A percentile compares a stretch with the other conserved stretches of the same genome.
These are phyloP conservation scores for Mikania micrantha DNA, from an alignment of 129 eudicot species.

Conservation along the genomic window DNA sequence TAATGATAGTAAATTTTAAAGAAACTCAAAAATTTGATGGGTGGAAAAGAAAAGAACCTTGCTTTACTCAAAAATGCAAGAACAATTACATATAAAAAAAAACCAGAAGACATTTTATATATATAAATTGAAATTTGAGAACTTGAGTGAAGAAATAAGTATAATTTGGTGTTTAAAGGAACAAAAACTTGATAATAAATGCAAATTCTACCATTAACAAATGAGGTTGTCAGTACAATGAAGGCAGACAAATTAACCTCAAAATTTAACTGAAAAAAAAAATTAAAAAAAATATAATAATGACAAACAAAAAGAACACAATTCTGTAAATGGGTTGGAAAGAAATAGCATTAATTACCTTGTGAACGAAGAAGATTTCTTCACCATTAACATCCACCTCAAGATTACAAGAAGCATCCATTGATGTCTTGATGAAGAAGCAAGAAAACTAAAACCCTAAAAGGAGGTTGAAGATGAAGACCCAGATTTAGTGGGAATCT, in stretches of 20 bases:
- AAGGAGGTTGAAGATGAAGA: background rate
- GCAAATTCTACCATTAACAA: conserved; percentile 2
- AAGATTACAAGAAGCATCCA: conserved; percentile 56
- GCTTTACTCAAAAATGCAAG: conserved; percentile 7
- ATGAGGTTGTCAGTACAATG: conserved; percentile 15
- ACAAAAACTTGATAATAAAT: conserved; percentile 16
- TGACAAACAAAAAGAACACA: conserved; percentile 8
- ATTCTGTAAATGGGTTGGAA: background rate
- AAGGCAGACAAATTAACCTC: conserved; percentile 26
- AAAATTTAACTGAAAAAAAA: background rate
- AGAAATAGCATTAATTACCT: conserved; percentile 39
- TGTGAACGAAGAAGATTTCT: conserved; percentile 58
- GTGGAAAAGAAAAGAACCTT: conserved; percentile 3
- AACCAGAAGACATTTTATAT: background rate
- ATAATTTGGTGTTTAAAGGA: conserved; percentile 10
- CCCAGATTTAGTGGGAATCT: conserved; percentile 15
- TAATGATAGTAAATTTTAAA: background rate
- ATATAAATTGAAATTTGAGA: background rate
- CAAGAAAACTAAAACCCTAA: background rate
- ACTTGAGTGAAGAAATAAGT: conserved; percentile 1
- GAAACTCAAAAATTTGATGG: conserved; percentile 5
- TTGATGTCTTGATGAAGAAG: conserved; percentile 25
- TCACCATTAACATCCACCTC: conserved; percentile 93
- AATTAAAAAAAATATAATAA: background rate
- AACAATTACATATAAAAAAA: background rate